Evolutionary conservation across 1,284 basidiomycete genomes (phyloP), one percentile per base, ranked within the genome.

Genomic region (Puccinia novopanici): DNA sequence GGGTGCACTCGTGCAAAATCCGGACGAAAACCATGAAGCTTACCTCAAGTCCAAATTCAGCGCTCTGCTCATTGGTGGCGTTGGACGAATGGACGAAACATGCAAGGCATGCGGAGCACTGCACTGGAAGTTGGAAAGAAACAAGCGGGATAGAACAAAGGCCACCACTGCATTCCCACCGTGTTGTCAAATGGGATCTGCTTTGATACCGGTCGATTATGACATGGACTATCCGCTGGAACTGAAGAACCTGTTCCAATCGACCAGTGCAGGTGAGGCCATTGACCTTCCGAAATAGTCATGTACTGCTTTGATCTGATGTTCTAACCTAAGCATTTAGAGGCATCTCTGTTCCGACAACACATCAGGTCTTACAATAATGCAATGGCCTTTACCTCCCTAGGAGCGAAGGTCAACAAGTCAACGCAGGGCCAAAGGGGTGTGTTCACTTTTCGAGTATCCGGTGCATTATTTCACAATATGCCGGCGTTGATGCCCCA

Each of bases 401-500:
- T 12, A 6, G 70, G 70, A n/a, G 50, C 52, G 2, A 2, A 6
- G 17, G 17, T 72, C 19, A 40, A 72, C 48, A 6, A 24, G 5
- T 72, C 50, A n/a, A n/a, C 24, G 4, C 70, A 72, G 24, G 70
- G 70, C 45, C 45, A 55, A 50, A 1, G 2, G 3, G 40, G 40
- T 1, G 15, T 67, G 6, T 67, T 67, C 34, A 67, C 40, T n/a
- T 67, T 67, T 61, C 3, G 72, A 5, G 50, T 77, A 3, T 30
- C n/a, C 24, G 63, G 75, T 1, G 24, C 27, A 24, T 22, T 77
- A 17, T 50, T 30, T 42, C 75, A 77, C 40, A 45, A 45, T 45
- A 45, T 45, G 8, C 45, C 6, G 45, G 13, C 19, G 1, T 55
- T 77, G 15, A 48, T 42, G 12, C 50, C 75, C 0, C 0, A 55